Percentiles rank a stretch among this genome's conserved stretches.
Conservation (phyloP, 192 early-diverging fungal species). For the Mortierella claussenii region DNA sequence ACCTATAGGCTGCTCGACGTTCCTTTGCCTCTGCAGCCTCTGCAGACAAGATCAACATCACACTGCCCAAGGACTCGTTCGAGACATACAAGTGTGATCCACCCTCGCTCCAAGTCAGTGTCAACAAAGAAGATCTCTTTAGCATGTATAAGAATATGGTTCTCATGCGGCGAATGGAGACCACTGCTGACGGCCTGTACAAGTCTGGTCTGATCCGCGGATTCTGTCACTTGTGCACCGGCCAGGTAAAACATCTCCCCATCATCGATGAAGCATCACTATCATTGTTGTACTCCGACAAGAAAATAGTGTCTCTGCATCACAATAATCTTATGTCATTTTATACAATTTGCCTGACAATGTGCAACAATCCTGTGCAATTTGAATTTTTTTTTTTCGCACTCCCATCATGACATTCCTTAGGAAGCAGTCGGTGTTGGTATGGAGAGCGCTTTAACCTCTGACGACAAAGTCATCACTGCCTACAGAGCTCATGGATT, state of each 20-base stretch:
- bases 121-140: constrained; percentile 77
- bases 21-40: constrained; percentile 24
- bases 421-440: constrained; percentile 90
- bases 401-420: background rate
- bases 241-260: constrained; percentile 70
- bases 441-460: constrained; percentile 85
- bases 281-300: too few relatives aligned
- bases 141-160: constrained; percentile 89
- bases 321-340: too few relatives aligned
- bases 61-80: constrained; percentile 76
- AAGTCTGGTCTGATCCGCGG: constrained; percentile 95
- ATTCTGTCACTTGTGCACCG: constrained; percentile 97
- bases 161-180: constrained; percentile 89
- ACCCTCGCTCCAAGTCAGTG: constrained; percentile 65
- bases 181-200: constrained; percentile 91
- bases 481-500: constrained; percentile 98
- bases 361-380: background rate
- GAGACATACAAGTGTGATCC: constrained; percentile 83
- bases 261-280: too few relatives aligned
- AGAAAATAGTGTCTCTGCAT: too few relatives aligned
- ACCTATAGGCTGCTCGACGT: background rate
- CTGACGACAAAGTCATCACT: constrained; percentile 91
- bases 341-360: too few relatives aligned
- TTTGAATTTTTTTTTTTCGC: background rate
- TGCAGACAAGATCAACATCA: constrained; percentile 50